These are phyloP conservation scores for Epichloe sibirici DNA, from an alignment of 2,329 filamentous ascomycete genomes.

Conservation along the genomic window DNA sequence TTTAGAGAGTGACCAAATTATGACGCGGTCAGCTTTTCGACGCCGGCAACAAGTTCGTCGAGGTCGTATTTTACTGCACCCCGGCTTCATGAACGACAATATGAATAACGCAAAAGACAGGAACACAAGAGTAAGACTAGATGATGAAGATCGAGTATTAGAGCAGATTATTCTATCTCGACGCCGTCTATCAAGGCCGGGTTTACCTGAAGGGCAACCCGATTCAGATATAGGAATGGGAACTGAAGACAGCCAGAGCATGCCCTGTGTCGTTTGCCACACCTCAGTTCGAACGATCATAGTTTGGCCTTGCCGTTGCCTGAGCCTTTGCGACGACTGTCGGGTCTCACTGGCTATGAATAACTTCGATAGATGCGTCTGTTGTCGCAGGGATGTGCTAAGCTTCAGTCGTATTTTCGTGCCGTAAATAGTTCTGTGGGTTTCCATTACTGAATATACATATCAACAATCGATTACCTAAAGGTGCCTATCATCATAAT, in stretches of 20 bases:
- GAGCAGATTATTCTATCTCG: slow-evolving; percentile 48
- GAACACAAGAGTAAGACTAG: slow-evolving; percentile 33
- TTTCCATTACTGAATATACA: too few relatives aligned
- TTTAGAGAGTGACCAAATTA: slow-evolving; percentile 54
- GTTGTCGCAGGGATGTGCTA: slow-evolving; percentile 75
- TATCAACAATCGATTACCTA: too few relatives aligned
- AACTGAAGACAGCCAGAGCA: slow-evolving; percentile 57
- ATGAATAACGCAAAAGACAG: slow-evolving; percentile 7
- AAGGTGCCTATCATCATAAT: too few relatives aligned
- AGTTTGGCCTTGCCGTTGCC: slow-evolving; percentile 90
- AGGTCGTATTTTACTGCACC: slow-evolving; percentile 42
- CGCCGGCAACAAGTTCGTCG: slow-evolving; percentile 57
- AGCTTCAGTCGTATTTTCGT: slow-evolving; percentile 90
- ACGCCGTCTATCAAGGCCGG: slow-evolving; percentile 20
- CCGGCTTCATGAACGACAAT: slow-evolving; percentile 12
- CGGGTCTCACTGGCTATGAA: slow-evolving; percentile 89
- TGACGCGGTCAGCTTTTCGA: slow-evolving; percentile 72
- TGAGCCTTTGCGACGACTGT: slow-evolving; percentile 91
- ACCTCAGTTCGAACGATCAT: slow-evolving; percentile 75
- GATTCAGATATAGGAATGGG: slow-evolving; percentile 19
- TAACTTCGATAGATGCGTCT: slow-evolving; percentile 94
- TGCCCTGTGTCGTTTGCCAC: slow-evolving; percentile 90
- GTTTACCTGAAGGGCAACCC: not conserved
- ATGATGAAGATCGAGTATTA: slow-evolving; percentile 48
- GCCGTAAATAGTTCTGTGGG: slow-evolving; percentile 29